Conservation (phyloP, 225 moss, liverwort and hornwort genomes). For the Sphagnum tenellum region DNA sequence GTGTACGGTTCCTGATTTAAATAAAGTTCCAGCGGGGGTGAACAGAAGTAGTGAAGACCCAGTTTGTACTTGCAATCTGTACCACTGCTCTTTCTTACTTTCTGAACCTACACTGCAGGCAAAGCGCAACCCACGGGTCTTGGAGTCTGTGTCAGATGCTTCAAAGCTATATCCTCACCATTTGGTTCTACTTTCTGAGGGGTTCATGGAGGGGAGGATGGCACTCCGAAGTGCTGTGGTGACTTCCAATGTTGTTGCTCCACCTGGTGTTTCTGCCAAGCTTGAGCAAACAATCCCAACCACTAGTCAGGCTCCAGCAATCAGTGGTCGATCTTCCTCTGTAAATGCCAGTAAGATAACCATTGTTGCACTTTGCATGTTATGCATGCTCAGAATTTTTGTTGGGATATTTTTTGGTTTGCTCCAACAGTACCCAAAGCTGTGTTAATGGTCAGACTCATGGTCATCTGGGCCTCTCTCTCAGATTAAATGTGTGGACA, state of each 20-base stretch:
- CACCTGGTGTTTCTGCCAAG: conserved; percentile 52
- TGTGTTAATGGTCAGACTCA: too few relatives aligned
- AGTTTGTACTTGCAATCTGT: too few relatives aligned
- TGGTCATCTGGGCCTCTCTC: too few relatives aligned
- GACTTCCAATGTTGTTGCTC: conserved; percentile 28
- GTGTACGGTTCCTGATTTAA: too few relatives aligned
- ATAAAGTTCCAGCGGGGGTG: too few relatives aligned
- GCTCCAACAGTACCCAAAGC: too few relatives aligned
- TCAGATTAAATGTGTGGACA: too few relatives aligned
- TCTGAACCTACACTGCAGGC: conserved; percentile 30
- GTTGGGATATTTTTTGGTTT: too few relatives aligned
- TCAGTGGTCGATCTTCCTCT: conserved; percentile 51
- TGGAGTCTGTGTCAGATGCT: conserved; percentile 44
- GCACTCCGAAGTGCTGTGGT: conserved; percentile 53
- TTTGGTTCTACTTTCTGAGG: conserved; percentile 75
- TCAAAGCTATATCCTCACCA: conserved; percentile 55
- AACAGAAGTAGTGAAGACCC: too few relatives aligned
- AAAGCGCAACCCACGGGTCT: conserved; percentile 44
- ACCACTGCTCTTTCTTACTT: too few relatives aligned
- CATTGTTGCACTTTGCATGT: too few relatives aligned
- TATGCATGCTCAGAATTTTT: too few relatives aligned
- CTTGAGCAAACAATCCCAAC: conserved; percentile 44
- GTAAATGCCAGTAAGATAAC: conserved; percentile 28
- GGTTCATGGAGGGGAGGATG: conserved; percentile 70
- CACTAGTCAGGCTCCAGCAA: conserved; percentile 36